Base-by-base conservation (phyloP, 192 early-diverging fungal species). In the Coemansia sp. region DNA sequence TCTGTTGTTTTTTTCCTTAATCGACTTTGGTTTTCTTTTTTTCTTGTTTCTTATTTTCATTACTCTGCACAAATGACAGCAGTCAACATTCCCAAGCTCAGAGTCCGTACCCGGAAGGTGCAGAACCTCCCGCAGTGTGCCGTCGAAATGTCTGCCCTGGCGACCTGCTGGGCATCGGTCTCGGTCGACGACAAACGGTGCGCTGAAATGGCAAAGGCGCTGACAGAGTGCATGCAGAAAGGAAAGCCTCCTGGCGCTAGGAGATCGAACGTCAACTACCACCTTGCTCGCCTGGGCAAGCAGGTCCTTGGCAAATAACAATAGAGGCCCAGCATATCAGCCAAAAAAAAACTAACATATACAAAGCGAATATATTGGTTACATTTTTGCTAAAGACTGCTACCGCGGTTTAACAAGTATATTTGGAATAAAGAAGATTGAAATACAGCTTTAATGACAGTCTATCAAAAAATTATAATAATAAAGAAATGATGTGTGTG, bases 111-210 rank as follows among this genome's bases (percentile, higher is more conserved):
- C 17, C 74, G 66, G 56, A 77, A 77, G 67, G 40, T 40, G 18
- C 51, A 67, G 31, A 31, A 56, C 1, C 29, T 68, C n/a, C 22
- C 83, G 17, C 75, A 76, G n/a, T 84, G 83, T 57, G 78, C 83
- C 1, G 25, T 69, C 7, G 69, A 84, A 60, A 84, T 84, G 83
- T 64, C 78, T n/a, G 42, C 77, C 14, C 34, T 84, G 42, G 63
- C 80, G 5, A 75, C 72, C 7, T 84, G 83, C 71, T 84, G 83
- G 83, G 67, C 83, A 7, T 68, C 75, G 25, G 45, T 64, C 12
- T 51, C 77, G 32, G 63, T 75, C 55, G 78, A 84, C 64, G 69
- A 81, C 61, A 45, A 48, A 29, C 69, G 68, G 31, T 84, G 83
- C 57, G 64, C 69, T 29, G 58, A 60, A 22, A 56, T 58, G 11